A percentile compares a stretch with the other conserved stretches of the same genome.
Evolutionary conservation across 2,329 filamentous ascomycete species (phyloP).

Genomic region (Epichloe hybrida): DNA sequence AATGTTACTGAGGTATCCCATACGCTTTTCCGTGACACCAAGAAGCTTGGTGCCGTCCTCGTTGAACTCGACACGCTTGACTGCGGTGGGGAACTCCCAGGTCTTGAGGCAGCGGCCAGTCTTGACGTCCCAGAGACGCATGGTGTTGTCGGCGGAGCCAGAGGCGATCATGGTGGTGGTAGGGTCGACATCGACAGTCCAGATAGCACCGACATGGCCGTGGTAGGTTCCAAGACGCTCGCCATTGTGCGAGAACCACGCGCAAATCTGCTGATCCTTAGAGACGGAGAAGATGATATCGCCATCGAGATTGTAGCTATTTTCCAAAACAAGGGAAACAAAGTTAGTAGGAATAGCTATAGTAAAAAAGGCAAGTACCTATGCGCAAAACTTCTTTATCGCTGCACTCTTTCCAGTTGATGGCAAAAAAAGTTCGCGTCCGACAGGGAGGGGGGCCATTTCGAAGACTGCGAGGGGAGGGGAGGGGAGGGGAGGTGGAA

Average conservation of each 20-base stretch:
- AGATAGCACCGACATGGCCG: constrained; percentile 94
- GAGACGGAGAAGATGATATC: constrained; percentile 92
- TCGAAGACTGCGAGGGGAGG: neutral
- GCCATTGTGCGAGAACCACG: constrained; percentile 94
- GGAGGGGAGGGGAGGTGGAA: neutral
- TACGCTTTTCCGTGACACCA: constrained; percentile 96
- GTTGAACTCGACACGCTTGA: constrained; percentile 96
- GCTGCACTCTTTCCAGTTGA: neutral
- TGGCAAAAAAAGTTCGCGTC: neutral
- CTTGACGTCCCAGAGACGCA: constrained; percentile 93
- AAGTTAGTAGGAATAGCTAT: constrained; percentile 1
- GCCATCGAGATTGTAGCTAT: constrained; percentile 81
- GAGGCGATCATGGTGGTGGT: constrained; percentile 84
- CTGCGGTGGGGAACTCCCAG: constrained; percentile 93
- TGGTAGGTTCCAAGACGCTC: constrained; percentile 94
- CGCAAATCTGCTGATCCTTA: constrained; percentile 95
- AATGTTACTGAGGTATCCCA: constrained; percentile 90
- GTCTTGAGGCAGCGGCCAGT: constrained; percentile 87
- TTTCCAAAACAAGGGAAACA: neutral
- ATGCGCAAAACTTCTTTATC: neutral
- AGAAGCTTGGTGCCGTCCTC: constrained; percentile 83
- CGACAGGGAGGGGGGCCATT: neutral
- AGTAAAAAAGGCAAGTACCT: neutral
- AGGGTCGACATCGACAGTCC: constrained; percentile 95
- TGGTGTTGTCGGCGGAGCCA: constrained; percentile 95